Evolutionary conservation across 2,329 filamentous ascomycete species (phyloP).

Genomic region (Aspergillus calidoustus): DNA sequence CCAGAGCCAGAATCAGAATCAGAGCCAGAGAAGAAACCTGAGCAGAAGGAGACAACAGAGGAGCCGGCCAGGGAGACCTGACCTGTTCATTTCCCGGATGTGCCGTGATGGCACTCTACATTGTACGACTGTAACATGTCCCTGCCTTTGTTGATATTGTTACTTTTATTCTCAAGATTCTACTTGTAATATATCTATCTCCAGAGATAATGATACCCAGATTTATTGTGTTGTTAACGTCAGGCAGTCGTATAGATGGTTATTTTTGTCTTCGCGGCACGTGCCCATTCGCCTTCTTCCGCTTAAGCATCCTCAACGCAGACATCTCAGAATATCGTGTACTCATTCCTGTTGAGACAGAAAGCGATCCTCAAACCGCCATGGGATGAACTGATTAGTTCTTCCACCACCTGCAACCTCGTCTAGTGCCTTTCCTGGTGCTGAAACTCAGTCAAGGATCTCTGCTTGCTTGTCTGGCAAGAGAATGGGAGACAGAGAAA

Average conservation of each 20-base stretch:
- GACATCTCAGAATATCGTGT: no score
- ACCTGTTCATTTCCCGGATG: background rate
- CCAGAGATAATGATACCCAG: constrained; percentile 30
- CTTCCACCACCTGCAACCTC: no score
- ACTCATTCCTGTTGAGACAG: no score
- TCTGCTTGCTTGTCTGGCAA: no score
- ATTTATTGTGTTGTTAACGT: background rate
- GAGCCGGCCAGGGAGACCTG: constrained; percentile 22
- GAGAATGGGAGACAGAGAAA: no score
- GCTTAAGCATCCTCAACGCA: background rate
- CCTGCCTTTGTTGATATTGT: constrained; percentile 14
- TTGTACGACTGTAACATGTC: constrained; percentile 26
- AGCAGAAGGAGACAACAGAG: constrained; percentile 2
- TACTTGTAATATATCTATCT: constrained; percentile 25
- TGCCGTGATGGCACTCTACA: constrained; percentile 19
- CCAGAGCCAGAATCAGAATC: constrained; percentile 12
- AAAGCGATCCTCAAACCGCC: no score
- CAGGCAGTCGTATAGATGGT: background rate
- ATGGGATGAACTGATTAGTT: no score
- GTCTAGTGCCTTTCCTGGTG: no score
- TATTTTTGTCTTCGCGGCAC: background rate
- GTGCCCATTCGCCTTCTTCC: background rate
- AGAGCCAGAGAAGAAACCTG: background rate
- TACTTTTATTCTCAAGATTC: background rate
- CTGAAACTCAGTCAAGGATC: no score